Evolutionary conservation across 495 filamentous ascomycete species (phyloP), one percentile per base, ranked within the genome.

Genomic region (Hypoxylon crocopeplum): DNA sequence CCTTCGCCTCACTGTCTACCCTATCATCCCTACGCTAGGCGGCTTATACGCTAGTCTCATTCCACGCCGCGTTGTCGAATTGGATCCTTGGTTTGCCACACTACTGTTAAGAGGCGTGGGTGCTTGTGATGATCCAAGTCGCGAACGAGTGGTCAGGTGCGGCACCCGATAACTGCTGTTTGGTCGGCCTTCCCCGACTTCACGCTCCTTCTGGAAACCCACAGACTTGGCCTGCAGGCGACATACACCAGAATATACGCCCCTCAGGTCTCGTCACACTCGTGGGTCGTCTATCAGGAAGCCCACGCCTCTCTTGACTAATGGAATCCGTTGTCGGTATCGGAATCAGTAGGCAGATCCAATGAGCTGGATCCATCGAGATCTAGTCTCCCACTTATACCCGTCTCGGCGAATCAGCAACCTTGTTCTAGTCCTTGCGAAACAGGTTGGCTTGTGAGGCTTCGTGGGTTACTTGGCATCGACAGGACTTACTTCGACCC

Each of bases 111-210:
- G 33, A 40, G 38, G 44, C 41, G 53, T 63, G 59, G 48, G 52
- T 57, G 34, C 33, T 48, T 44, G 12, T 54, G 60, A 15, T 58
- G 54, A 58, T 54, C 42, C n/a, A 58, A 38, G 47, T 38, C 38
- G 48, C 39, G 22, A 48, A 42, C 2, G 36, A 25, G 32, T 57
- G 60, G 50, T 59, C 55, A 64, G 61, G 61, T 64, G 61, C 55
- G 55, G 55, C 29, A 59, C 11, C 56, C 48, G 49, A 59, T 56
- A 55, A 44, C 32, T 64, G 54, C 54, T 64, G 60, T 64, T 64
- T 64, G 60, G 60, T 52, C 61, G 55, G 61, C 29, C 49, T 50
- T 44, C 48, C 34, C 61, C 61, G 55, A 46, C 17, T 46, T 51
- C 33, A 55, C 30, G 30, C 61, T 55, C 27, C 45, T 51, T 59